Evolutionary conservation across 2,329 filamentous ascomycete species (phyloP).

Genomic region (Macrophomina phaseolina): DNA sequence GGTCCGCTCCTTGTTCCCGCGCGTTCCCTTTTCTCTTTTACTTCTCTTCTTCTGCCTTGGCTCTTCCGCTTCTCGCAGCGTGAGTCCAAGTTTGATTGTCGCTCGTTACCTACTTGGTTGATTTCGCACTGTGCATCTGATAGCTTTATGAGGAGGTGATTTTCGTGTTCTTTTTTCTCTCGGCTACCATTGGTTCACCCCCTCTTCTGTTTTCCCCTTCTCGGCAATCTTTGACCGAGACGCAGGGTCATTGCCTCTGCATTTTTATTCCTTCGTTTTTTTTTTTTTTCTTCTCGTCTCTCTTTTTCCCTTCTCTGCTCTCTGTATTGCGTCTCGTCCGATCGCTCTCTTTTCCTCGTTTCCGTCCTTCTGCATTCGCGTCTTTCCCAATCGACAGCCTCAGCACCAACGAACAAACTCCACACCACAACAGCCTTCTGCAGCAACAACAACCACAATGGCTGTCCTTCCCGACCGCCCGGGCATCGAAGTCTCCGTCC

Average conservation of each 20-base stretch:
- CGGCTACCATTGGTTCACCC: background rate
- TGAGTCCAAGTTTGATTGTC: background rate
- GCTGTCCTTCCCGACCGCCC: constrained; percentile 20
- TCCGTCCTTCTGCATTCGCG: too few relatives aligned
- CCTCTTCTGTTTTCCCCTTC: constrained; percentile 3
- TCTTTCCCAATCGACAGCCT: background rate
- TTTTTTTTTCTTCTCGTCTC: background rate
- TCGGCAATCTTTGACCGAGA: constrained; percentile 15
- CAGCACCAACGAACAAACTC: background rate
- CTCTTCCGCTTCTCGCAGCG: background rate
- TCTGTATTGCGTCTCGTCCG: background rate
- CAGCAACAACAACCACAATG: background rate
- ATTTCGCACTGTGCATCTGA: constrained; percentile 8
- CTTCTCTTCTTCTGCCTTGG: background rate
- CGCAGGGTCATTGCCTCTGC: background rate
- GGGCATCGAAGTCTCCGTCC: constrained; percentile 12
- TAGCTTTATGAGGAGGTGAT: constrained; percentile 14
- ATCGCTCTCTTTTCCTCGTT: background rate
- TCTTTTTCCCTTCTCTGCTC: background rate
- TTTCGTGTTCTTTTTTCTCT: constrained; percentile 7
- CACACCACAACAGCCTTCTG: too few relatives aligned
- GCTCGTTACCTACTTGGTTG: background rate
- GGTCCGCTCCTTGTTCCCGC: constrained; percentile 13
- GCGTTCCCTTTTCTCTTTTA: constrained; percentile 5
- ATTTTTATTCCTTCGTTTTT: background rate